Evolutionary conservation across 495 filamentous ascomycete species (phyloP).

Genomic region (Penicillium malachiteum): DNA sequence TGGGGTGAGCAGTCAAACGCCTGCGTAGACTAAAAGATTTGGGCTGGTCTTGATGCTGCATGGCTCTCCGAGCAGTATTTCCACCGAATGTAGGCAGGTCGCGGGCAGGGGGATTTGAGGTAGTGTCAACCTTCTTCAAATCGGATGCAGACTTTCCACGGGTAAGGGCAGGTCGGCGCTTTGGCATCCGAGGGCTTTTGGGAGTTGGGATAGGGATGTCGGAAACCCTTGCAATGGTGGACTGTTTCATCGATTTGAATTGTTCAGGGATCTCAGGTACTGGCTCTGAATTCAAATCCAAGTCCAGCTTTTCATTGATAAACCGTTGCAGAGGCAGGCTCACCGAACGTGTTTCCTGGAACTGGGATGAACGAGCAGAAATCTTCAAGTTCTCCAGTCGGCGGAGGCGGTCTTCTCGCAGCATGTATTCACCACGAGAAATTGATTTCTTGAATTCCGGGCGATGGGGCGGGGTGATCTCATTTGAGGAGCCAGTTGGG

Average conservation of each 20-base stretch:
- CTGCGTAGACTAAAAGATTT: constrained; percentile 30
- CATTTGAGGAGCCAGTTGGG: constrained; percentile 31
- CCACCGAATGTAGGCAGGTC: constrained; percentile 15
- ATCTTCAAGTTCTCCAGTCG: constrained; percentile 29
- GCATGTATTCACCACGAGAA: constrained; percentile 26
- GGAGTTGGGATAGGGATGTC: constrained; percentile 9
- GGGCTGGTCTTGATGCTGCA: constrained; percentile 23
- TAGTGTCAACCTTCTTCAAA: constrained; percentile 8
- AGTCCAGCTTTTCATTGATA: constrained; percentile 43
- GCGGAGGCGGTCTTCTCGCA: constrained; percentile 38
- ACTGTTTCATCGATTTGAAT: constrained; percentile 1
- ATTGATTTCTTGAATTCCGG: constrained; percentile 17
- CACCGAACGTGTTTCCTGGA: constrained; percentile 34
- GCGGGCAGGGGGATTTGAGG: constrained; percentile 13
- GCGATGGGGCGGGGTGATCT: constrained; percentile 13
- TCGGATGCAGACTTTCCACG: constrained; percentile 24
- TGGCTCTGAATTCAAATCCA: constrained; percentile 23
- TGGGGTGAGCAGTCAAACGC: constrained; percentile 37
- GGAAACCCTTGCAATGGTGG: constrained; percentile 4
- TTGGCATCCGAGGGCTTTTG: constrained; percentile 11
- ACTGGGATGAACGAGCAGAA: constrained; percentile 15
- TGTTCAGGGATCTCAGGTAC: constrained; percentile 10
- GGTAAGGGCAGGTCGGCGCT: constrained; percentile 18
- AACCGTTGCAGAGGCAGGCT: constrained; percentile 47
- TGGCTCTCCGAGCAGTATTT: constrained; percentile 14